A percentile compares a stretch with the other conserved stretches of the same genome.
phyloP scores from a whole-genome alignment of 208 protist genomes.

The Balamuthia mandrillaris region DNA sequence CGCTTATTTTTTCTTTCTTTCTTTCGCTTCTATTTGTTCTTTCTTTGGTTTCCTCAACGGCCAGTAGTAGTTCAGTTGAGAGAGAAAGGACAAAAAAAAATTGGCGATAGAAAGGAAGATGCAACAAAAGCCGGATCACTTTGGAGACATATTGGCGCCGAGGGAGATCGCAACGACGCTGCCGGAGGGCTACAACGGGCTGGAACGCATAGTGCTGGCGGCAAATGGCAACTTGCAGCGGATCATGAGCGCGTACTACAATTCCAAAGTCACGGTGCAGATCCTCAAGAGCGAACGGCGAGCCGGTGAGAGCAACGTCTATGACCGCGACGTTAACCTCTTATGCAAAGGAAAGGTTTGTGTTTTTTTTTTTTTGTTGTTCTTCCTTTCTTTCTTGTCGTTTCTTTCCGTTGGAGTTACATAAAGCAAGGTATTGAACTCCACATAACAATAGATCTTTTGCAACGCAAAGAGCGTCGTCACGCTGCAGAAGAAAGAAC shows the following conservation, averaged over 20 bases:
- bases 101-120: neutral
- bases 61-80: too few species aligned
- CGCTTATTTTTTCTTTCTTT: too few species aligned
- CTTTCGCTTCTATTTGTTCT: too few species aligned
- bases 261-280: neutral
- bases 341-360: neutral
- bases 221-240: neutral
- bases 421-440: too few species aligned
- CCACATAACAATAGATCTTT: neutral
- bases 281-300: neutral
- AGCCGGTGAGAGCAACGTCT: neutral
- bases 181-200: neutral
- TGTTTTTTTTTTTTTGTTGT: neutral
- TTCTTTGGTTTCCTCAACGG: too few species aligned
- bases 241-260: slow-evolving; percentile 8
- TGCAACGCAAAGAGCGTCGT: neutral
- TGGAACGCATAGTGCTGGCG: neutral
- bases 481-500: neutral
- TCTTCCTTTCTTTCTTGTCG: neutral
- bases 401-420: too few species aligned
- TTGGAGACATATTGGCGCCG: slow-evolving; percentile 10
- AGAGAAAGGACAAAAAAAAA: too few species aligned
- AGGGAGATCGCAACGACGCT: neutral
- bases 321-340: neutral
- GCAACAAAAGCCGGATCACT: neutral